A percentile compares a stretch with the other conserved stretches of the same genome.
Conservation (phyloP, 2,329 filamentous ascomycete genomes). For the Aspergillus glaucus region DNA sequence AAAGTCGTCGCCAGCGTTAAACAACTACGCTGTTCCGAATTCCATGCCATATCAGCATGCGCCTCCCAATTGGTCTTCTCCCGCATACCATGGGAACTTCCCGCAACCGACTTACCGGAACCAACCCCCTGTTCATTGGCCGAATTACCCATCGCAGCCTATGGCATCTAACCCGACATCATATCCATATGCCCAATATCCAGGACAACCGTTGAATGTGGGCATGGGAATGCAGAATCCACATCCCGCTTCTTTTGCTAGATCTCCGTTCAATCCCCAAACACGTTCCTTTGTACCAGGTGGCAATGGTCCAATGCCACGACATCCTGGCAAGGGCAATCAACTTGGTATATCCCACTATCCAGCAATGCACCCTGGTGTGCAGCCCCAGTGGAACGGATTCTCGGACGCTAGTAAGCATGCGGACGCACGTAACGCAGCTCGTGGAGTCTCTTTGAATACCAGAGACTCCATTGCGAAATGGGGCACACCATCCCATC, state of each 20-base stretch:
- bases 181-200: conserved; percentile 75
- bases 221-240: conserved; percentile 71
- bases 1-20: conserved; percentile 33
- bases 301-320: conserved; percentile 29
- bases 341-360: conserved; percentile 25
- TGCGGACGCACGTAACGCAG: conserved; percentile 13
- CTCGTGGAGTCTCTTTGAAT: conserved; percentile 16
- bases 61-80: conserved; percentile 25
- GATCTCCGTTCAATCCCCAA: conserved; percentile 87
- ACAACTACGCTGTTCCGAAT: conserved; percentile 31
- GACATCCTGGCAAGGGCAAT: conserved; percentile 27
- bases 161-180: conserved; percentile 39
- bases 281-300: conserved; percentile 84
- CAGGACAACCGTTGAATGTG: conserved; percentile 49
- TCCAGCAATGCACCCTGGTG: conserved; percentile 14
- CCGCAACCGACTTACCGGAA: conserved; percentile 33
- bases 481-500: conserved; percentile 46
- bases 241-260: conserved; percentile 74
- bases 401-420: conserved; percentile 19
- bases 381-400: conserved; percentile 24
- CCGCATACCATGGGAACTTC: conserved; percentile 27
- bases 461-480: conserved; percentile 40
- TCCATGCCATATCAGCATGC: conserved; percentile 26
- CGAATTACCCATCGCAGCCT: conserved; percentile 30
- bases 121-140: conserved; percentile 35